Evolutionary conservation across 345 rosid species (phyloP).

Genomic region (Erucastrum elatum): DNA sequence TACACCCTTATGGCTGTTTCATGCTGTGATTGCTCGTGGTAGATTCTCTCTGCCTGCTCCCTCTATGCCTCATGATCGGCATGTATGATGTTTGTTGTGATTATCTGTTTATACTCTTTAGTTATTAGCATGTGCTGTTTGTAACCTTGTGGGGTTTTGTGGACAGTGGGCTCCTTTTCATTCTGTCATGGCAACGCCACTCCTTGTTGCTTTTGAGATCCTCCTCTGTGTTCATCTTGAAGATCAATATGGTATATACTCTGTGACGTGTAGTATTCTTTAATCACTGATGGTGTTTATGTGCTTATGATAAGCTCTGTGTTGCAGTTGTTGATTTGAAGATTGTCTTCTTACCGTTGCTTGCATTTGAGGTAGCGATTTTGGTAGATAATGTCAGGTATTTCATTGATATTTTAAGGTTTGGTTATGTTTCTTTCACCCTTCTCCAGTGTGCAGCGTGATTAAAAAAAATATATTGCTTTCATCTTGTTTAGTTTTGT

Average conservation of each 20-base stretch:
- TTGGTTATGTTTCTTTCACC: neutral
- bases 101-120: neutral
- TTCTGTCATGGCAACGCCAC: conserved; percentile 68
- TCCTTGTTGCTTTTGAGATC: conserved; percentile 83
- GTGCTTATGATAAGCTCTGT: conserved; percentile 17
- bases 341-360: conserved; percentile 77
- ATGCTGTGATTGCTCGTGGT: conserved; percentile 76
- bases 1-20: conserved; percentile 82
- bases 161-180: conserved; percentile 95
- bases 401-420: conserved; percentile 15
- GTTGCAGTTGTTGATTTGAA: conserved; percentile 75
- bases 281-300: neutral
- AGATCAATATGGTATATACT: conserved; percentile 49
- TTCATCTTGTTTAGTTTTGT: neutral
- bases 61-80: conserved; percentile 75
- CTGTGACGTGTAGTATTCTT: neutral
- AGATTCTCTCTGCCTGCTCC: conserved; percentile 96
- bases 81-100: conserved; percentile 44
- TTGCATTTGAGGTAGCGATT: conserved; percentile 69
- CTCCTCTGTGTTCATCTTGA: conserved; percentile 78
- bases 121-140: neutral
- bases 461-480: neutral
- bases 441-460: neutral
- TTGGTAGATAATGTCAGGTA: conserved; percentile 92
- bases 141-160: conserved; percentile 19